These are phyloP conservation scores for Neonectria sp. DNA, from an alignment of 2,329 filamentous ascomycete species.

Conservation along the genomic window DNA sequence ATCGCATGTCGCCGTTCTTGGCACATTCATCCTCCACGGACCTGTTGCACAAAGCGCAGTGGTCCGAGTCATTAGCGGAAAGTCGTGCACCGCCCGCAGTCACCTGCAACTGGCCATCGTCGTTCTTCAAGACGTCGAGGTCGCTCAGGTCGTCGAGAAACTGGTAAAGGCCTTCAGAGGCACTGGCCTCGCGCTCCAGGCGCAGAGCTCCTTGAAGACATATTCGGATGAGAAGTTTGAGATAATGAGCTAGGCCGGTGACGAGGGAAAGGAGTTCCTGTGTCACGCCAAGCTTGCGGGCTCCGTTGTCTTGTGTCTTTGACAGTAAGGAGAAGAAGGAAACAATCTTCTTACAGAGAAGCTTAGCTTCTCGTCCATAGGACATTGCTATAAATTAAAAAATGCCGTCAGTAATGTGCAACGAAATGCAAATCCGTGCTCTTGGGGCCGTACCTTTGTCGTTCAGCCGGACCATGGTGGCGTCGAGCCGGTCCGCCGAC, in stretches of 20 bases:
- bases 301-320: constrained; percentile 93
- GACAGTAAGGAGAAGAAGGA: constrained; percentile 96
- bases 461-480: constrained; percentile 76
- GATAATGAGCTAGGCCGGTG: constrained; percentile 95
- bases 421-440: background rate
- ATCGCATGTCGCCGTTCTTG: constrained; percentile 80
- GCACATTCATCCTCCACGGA: constrained; percentile 97
- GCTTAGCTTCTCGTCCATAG: constrained; percentile 95
- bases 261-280: constrained; percentile 98
- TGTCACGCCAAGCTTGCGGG: constrained; percentile 92
- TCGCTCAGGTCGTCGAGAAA: constrained; percentile 89
- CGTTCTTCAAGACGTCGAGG: constrained; percentile 82
- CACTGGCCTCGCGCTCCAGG: constrained; percentile 86
- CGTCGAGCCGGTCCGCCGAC: constrained; percentile 88
- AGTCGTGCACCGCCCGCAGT: constrained; percentile 76
- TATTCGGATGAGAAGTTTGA: constrained; percentile 97
- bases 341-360: constrained; percentile 99
- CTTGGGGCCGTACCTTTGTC: constrained; percentile 77
- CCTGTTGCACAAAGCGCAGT: constrained; percentile 85
- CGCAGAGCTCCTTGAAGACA: constrained; percentile 94
- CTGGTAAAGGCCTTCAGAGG: constrained; percentile 80
- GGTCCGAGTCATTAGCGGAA: constrained; percentile 84
- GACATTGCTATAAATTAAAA: constrained; percentile 75
- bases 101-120: constrained; percentile 78
- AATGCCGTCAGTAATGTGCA: constrained; percentile 30